Conservation (phyloP, 78 protist genomes). For the Guillardia theta region DNA sequence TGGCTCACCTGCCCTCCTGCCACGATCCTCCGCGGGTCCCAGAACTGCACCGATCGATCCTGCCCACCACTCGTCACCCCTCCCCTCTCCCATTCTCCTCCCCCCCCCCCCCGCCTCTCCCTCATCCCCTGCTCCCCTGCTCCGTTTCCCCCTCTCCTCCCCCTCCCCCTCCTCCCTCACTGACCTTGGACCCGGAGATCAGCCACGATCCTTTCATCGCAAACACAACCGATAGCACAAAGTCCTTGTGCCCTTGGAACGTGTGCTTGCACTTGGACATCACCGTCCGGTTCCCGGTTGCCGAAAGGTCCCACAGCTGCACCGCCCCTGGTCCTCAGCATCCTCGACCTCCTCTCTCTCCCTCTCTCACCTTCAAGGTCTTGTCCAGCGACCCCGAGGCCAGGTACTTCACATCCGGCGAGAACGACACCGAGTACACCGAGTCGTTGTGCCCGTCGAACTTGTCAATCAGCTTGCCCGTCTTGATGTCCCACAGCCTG, state of each 20-base stretch:
- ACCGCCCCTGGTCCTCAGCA: too few relatives aligned
- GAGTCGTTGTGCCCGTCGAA: constrained; percentile 85
- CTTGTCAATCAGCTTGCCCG: constrained; percentile 75
- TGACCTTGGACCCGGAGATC: constrained; percentile 85
- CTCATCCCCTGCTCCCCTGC: not conserved
- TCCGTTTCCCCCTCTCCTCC: not conserved
- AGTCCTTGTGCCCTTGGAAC: constrained; percentile 76
- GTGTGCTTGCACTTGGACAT: constrained; percentile 65
- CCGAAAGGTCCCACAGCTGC: constrained; percentile 73
- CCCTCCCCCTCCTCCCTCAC: not conserved
- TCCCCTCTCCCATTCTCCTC: not conserved
- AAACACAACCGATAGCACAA: constrained; percentile 81
- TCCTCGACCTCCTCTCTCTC: too few relatives aligned
- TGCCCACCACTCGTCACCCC: not conserved
- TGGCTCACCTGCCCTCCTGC: not conserved
- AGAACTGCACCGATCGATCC: constrained; percentile 69
- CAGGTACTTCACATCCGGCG: constrained; percentile 75
- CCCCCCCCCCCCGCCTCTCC: not conserved
- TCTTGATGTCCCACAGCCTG: constrained; percentile 79
- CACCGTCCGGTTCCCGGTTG: not conserved
- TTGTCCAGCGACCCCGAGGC: constrained; percentile 84
- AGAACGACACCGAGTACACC: constrained; percentile 71
- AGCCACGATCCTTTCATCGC: constrained; percentile 79
- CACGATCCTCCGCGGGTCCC: constrained; percentile 71
- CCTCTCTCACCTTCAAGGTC: constrained; percentile 68